Percentiles rank a stretch among this genome's conserved stretches.
phyloP scores from a whole-genome alignment of 2,329 filamentous ascomycete species.

The Colletotrichum lupini region DNA sequence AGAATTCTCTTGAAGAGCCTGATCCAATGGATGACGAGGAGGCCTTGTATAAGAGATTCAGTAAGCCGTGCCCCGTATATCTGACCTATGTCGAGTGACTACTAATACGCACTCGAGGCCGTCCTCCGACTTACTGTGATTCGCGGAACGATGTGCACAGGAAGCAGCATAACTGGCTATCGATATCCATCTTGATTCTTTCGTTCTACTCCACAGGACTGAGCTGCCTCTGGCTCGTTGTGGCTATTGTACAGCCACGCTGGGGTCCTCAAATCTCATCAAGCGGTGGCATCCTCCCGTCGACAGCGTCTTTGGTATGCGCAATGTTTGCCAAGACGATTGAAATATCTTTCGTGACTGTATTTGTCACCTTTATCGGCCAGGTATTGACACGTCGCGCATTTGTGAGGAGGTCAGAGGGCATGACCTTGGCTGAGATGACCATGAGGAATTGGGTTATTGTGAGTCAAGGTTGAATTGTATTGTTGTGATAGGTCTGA shows the following conservation, averaged over 20 bases:
- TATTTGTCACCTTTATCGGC: constrained; percentile 79
- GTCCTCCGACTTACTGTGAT: constrained; percentile 47
- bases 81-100: background rate
- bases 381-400: constrained; percentile 80
- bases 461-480: constrained; percentile 37
- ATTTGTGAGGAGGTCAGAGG: constrained; percentile 67
- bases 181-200: constrained; percentile 55
- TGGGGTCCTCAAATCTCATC: constrained; percentile 69
- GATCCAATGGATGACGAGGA: constrained; percentile 40
- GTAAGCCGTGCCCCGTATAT: constrained; percentile 35
- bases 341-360: constrained; percentile 81
- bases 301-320: constrained; percentile 75
- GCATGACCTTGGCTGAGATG: constrained; percentile 80
- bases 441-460: constrained; percentile 82
- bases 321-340: constrained; percentile 80
- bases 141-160: constrained; percentile 46
- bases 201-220: constrained; percentile 73
- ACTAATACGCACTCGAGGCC: constrained; percentile 20
- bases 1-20: background rate
- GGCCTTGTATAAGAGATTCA: constrained; percentile 45
- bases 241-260: constrained; percentile 70
- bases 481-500: background rate
- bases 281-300: constrained; percentile 65
- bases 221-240: constrained; percentile 73
- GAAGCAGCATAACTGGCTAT: constrained; percentile 58